These are phyloP conservation scores for Apiospora marii DNA, from an alignment of 2,329 filamentous ascomycete species.

Conservation along the genomic window DNA sequence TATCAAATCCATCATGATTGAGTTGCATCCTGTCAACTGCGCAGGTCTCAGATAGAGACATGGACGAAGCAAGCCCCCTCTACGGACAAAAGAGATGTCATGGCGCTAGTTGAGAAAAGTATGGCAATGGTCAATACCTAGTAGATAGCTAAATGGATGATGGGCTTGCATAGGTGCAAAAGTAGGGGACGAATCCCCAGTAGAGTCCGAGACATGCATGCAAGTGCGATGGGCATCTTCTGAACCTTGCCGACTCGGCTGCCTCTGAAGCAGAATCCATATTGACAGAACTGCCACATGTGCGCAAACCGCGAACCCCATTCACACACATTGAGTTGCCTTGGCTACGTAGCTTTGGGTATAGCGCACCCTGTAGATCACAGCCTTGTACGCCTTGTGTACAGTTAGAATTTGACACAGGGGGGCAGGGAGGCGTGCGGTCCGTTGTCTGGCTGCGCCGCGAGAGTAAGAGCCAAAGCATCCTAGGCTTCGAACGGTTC, in stretches of 20 bases:
- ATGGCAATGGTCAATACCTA: neutral
- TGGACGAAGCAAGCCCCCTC: conserved; percentile 7
- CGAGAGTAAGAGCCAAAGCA: conserved; percentile 1
- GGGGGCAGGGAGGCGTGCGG: conserved; percentile 9
- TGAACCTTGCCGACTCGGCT: conserved; percentile 16
- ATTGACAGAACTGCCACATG: conserved; percentile 9
- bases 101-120: conserved; percentile 7
- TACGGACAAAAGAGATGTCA: neutral
- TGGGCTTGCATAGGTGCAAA: conserved; percentile 15
- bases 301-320: conserved; percentile 9
- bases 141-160: neutral
- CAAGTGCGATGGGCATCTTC: neutral
- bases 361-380: conserved; percentile 11
- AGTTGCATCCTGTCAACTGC: conserved; percentile 17
- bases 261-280: neutral
- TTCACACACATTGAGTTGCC: neutral
- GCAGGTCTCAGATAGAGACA: conserved; percentile 1
- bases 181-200: neutral
- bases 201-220: conserved; percentile 16
- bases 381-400: conserved; percentile 7
- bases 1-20: conserved; percentile 13
- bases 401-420: conserved; percentile 13
- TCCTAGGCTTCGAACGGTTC: conserved; percentile 11
- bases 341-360: conserved; percentile 10
- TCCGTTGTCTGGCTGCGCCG: conserved; percentile 17